A percentile compares a stretch with the other conserved stretches of the same genome.
Conservation (phyloP, 2,329 filamentous ascomycete genomes). For the Cladophialophora psammophila region DNA sequence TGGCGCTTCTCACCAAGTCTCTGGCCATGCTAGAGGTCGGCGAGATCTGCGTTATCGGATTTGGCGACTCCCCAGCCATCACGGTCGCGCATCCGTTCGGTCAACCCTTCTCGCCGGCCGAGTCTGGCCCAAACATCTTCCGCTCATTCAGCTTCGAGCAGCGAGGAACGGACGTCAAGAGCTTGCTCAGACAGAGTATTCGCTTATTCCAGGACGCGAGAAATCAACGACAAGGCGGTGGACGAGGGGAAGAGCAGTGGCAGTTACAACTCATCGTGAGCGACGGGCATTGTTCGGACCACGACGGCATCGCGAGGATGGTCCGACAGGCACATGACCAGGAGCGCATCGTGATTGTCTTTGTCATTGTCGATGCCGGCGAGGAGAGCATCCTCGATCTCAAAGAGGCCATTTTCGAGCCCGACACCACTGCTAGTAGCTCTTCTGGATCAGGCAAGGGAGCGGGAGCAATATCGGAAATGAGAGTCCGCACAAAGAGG, state of each 20-base stretch:
- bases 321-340: slow-evolving; percentile 90
- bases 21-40: slow-evolving; percentile 94
- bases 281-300: slow-evolving; percentile 90
- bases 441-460: slow-evolving; percentile 52
- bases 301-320: slow-evolving; percentile 80
- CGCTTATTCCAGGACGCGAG: slow-evolving; percentile 81
- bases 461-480: slow-evolving; percentile 58
- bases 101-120: slow-evolving; percentile 74
- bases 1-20: slow-evolving; percentile 87
- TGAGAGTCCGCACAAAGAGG: slow-evolving; percentile 78
- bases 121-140: slow-evolving; percentile 83
- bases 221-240: slow-evolving; percentile 55
- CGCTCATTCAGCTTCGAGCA: slow-evolving; percentile 86
- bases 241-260: slow-evolving; percentile 77
- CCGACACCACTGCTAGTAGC: slow-evolving; percentile 52
- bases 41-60: slow-evolving; percentile 88
- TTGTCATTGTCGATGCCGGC: slow-evolving; percentile 85
- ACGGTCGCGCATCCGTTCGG: slow-evolving; percentile 87
- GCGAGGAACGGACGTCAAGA: slow-evolving; percentile 82
- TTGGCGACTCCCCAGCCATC: slow-evolving; percentile 75
- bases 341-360: slow-evolving; percentile 90
- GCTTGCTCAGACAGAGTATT: slow-evolving; percentile 78
- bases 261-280: slow-evolving; percentile 92
- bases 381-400: slow-evolving; percentile 76
- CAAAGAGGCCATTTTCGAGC: slow-evolving; percentile 82